Evolutionary conservation across 2,329 filamentous ascomycete species (phyloP), one percentile per base, ranked within the genome.

Genomic region (Teratosphaeria destructans): DNA sequence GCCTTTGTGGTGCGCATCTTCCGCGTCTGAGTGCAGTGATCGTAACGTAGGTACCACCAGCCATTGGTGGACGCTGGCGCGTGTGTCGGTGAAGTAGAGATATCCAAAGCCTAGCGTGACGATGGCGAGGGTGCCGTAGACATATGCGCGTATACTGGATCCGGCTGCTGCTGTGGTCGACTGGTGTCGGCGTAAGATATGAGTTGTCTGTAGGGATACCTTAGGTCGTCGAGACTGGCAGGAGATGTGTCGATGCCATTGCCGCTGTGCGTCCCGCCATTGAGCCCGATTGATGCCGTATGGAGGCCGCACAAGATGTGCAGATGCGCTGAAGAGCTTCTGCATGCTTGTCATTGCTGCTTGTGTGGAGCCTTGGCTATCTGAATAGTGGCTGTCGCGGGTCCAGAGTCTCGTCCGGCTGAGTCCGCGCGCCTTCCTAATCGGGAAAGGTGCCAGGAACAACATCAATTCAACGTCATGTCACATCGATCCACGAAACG

Each of bases 1-100:
- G 56, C 89, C 89, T 26, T 81, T 79, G 69, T 95, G 87, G 72
- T 99, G 94, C n/a, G 93, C 94, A 47, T 95, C 90, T 74, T 99
- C 94, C 60, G 88, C 88, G 67, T 94, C 89, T 4, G 86, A 81
- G 72, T 84, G 87, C 60, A 89, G 60, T 57, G 80, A 75, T 56
- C 89, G 85, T 4, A 94, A 71, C 19, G 85, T 70, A 0, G 82
- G 88, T 2, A 88, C 75, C 19, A 80, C 72, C 19, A 80, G 70
- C 71, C 77, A 82, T 72, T 77, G 73, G 68, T 82, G 80, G 27
- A 82, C 68, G 65, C 78, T 77, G 5, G 80, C 79, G 59, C 80
- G 78, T 2, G 80, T 81, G 64, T 82, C 80, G 56, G 80, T 82
- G 58, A 76, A 67, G 65, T 82, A 82, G 60, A 81, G 73, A 65